These are phyloP conservation scores for Torulaspora pretoriensis DNA, from an alignment of 1,139 yeast species.

Conservation along the genomic window DNA sequence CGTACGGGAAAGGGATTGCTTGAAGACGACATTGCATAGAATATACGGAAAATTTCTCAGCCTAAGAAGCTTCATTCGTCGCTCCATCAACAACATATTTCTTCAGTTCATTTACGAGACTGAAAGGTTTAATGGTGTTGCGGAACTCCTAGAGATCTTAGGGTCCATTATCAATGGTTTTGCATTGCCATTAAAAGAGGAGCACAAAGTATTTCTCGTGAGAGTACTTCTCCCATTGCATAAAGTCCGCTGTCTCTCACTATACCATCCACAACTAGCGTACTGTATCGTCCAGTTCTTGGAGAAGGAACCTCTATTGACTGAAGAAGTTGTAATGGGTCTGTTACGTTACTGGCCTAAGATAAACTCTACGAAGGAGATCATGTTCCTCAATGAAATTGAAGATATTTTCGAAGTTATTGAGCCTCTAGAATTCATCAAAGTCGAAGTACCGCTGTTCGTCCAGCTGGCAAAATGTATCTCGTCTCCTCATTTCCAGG, in stretches of 20 bases:
- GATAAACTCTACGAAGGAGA: slow-evolving; percentile 90
- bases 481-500: slow-evolving; percentile 94
- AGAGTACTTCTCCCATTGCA: slow-evolving; percentile 91
- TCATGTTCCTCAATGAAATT: slow-evolving; percentile 90
- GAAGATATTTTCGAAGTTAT: slow-evolving; percentile 96
- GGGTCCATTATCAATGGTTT: slow-evolving; percentile 97
- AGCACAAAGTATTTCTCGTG: slow-evolving; percentile 85
- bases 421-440: slow-evolving; percentile 88
- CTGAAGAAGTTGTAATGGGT: slow-evolving; percentile 95
- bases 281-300: slow-evolving; percentile 95
- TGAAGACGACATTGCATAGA: slow-evolving; percentile 91
- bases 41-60: slow-evolving; percentile 93
- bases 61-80: slow-evolving; percentile 84
- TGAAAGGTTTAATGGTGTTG: slow-evolving; percentile 92
- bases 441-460: slow-evolving; percentile 88
- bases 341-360: slow-evolving; percentile 95
- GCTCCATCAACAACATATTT: slow-evolving; percentile 87
- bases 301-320: slow-evolving; percentile 86
- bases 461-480: slow-evolving; percentile 94
- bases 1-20: slow-evolving; percentile 90
- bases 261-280: slow-evolving; percentile 94
- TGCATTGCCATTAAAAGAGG: slow-evolving; percentile 95
- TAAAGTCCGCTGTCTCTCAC: slow-evolving; percentile 79
- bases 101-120: slow-evolving; percentile 93
- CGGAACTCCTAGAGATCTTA: slow-evolving; percentile 87